Percentiles rank a stretch among this genome's conserved stretches.
Evolutionary conservation across 352 stramenopile species (phyloP).

Genomic region (Globisporangium paddicum): DNA sequence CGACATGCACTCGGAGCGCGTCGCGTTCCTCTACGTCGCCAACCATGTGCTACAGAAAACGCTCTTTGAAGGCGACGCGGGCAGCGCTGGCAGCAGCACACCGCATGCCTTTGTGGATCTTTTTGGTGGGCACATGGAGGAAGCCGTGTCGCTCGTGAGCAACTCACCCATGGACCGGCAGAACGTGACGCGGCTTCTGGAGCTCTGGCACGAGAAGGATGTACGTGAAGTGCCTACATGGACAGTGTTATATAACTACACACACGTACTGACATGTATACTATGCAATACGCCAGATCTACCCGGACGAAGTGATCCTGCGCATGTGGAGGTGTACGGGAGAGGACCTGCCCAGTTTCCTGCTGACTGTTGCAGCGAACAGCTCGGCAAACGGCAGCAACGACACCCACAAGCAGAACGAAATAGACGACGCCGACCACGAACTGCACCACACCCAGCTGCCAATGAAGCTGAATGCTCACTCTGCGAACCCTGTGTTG

Average conservation of each 20-base stretch:
- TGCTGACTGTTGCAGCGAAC: slow-evolving; percentile 18
- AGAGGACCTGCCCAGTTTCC: slow-evolving; percentile 57
- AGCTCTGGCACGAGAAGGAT: slow-evolving; percentile 76
- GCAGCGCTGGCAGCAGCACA: background rate
- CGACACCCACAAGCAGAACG: slow-evolving; percentile 6
- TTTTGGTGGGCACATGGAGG: slow-evolving; percentile 43
- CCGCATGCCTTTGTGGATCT: slow-evolving; percentile 24
- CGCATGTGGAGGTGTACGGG: slow-evolving; percentile 77
- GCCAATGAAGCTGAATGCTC: slow-evolving; percentile 74
- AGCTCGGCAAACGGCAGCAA: slow-evolving; percentile 4
- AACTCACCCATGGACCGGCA: slow-evolving; percentile 82
- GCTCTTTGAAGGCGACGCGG: slow-evolving; percentile 24
- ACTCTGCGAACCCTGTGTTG: slow-evolving; percentile 68
- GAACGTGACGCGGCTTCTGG: slow-evolving; percentile 63
- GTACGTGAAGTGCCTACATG: slow-evolving; percentile 24
- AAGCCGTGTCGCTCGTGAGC: slow-evolving; percentile 77
- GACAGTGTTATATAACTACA: too few relatives aligned
- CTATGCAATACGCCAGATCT: slow-evolving; percentile 22
- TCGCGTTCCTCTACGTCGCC: slow-evolving; percentile 80
- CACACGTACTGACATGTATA: background rate
- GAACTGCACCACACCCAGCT: slow-evolving; percentile 28
- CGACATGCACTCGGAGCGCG: slow-evolving; percentile 76
- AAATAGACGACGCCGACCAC: slow-evolving; percentile 20
- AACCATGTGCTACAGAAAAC: slow-evolving; percentile 84
- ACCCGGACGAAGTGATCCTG: slow-evolving; percentile 46